A percentile compares a stretch with the other conserved stretches of the same genome.
These are phyloP conservation scores for Actinomucor elegans DNA, from an alignment of 371 early-diverging fungal genomes.

Conservation along the genomic window DNA sequence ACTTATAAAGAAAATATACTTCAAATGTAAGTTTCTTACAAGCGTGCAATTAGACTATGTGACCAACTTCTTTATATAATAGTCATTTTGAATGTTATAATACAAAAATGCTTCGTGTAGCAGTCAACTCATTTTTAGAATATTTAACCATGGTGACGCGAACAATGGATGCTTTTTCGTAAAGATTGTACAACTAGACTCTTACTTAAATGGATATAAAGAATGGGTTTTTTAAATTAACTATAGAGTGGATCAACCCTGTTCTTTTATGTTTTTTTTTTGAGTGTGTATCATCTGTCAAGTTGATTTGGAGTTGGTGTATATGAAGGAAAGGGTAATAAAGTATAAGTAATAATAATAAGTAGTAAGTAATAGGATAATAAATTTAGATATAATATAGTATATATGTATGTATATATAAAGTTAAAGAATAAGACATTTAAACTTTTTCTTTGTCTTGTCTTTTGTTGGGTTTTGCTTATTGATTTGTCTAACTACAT, in stretches of 20 bases:
- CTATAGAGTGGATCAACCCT: too few species aligned
- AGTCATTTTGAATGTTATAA: slow-evolving; percentile 47
- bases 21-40: slow-evolving; percentile 22
- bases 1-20: slow-evolving; percentile 18
- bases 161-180: slow-evolving; percentile 39
- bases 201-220: too few species aligned
- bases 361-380: slow-evolving; percentile 3
- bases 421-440: slow-evolving; percentile 41
- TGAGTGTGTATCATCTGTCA: background rate
- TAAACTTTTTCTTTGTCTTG: slow-evolving; percentile 40
- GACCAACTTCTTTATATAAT: too few species aligned
- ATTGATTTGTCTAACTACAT: slow-evolving; percentile 63
- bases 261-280: too few species aligned
- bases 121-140: slow-evolving; percentile 52
- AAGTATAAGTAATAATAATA: background rate
- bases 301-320: background rate
- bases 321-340: background rate
- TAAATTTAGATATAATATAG: background rate
- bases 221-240: too few species aligned
- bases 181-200: background rate
- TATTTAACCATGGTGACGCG: slow-evolving; percentile 50
- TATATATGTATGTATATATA: background rate
- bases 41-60: too few species aligned
- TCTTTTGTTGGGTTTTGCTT: slow-evolving; percentile 42
- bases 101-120: slow-evolving; percentile 48